Evolutionary conservation across 352 stramenopile species (phyloP).

Genomic region (Phytophthora cactorum): DNA sequence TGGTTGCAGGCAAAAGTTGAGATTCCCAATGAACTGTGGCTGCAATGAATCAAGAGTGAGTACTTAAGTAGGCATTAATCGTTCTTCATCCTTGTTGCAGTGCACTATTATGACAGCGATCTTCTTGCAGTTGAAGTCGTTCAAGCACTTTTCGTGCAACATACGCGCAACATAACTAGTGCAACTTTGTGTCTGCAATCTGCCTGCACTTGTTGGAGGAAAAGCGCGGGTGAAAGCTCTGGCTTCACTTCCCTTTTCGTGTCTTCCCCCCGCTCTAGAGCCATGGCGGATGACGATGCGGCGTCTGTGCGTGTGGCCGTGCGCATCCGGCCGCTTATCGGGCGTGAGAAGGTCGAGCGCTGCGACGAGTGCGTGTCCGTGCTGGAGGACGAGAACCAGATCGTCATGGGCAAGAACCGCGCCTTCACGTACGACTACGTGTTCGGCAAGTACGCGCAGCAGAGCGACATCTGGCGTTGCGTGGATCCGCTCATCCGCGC

Average conservation of each 20-base stretch:
- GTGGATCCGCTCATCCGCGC: slow-evolving; percentile 82
- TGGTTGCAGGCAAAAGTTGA: background rate
- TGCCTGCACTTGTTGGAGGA: background rate
- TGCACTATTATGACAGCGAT: background rate
- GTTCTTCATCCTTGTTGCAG: background rate
- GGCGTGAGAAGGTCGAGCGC: slow-evolving; percentile 88
- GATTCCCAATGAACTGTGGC: background rate
- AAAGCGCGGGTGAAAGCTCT: slow-evolving; percentile 5
- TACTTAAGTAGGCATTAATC: background rate
- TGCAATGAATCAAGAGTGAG: background rate
- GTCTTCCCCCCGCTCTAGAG: background rate
- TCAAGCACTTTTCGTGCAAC: slow-evolving; percentile 6
- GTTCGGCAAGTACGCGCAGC: slow-evolving; percentile 83
- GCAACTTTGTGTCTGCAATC: slow-evolving; percentile 23
- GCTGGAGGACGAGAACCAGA: slow-evolving; percentile 81
- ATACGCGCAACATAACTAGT: slow-evolving; percentile 12
- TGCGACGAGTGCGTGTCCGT: slow-evolving; percentile 89
- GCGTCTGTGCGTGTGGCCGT: slow-evolving; percentile 84
- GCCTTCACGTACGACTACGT: slow-evolving; percentile 93
- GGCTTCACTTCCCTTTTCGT: slow-evolving; percentile 1
- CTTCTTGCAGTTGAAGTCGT: slow-evolving; percentile 12
- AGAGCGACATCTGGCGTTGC: slow-evolving; percentile 88
- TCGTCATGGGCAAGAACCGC: slow-evolving; percentile 90
- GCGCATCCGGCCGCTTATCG: slow-evolving; percentile 87
- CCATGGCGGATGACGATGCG: slow-evolving; percentile 56